phyloP scores from a whole-genome alignment of 2,329 filamentous ascomycete species.

The Monilinia fructicola region DNA sequence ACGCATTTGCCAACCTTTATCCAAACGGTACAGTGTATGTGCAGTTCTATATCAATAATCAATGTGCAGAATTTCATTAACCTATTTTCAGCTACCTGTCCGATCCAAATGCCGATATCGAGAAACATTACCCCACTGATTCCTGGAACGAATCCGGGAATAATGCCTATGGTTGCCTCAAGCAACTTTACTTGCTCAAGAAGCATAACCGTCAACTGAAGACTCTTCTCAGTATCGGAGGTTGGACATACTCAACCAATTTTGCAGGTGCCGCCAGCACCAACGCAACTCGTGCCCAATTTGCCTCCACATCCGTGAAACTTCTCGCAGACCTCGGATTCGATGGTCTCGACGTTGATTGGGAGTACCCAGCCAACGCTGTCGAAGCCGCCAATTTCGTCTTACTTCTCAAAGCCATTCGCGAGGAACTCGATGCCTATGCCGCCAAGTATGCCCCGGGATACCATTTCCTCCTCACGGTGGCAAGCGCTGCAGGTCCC shows the following conservation, averaged over 20 bases:
- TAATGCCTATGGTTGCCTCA: constrained; percentile 79
- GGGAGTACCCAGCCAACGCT: constrained; percentile 34
- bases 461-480: constrained; percentile 55
- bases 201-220: constrained; percentile 76
- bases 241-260: constrained; percentile 80
- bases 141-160: constrained; percentile 64
- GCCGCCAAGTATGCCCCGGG: constrained; percentile 46
- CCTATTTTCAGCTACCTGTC: constrained; percentile 53
- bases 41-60: constrained; percentile 47
- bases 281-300: constrained; percentile 58
- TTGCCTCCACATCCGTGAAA: constrained; percentile 67
- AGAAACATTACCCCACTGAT: constrained; percentile 78
- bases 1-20: constrained; percentile 75
- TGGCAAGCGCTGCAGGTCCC: constrained; percentile 52
- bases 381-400: constrained; percentile 39
- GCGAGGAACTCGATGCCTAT: constrained; percentile 50
- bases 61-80: constrained; percentile 41
- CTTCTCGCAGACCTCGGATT: constrained; percentile 72
- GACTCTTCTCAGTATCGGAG: constrained; percentile 76
- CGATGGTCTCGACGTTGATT: constrained; percentile 48
- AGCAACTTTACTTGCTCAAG: constrained; percentile 77
- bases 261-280: constrained; percentile 69
- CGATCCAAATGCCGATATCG: constrained; percentile 67
- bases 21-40: constrained; percentile 68
- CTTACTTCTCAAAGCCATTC: constrained; percentile 38